Conservation (phyloP, 768 basidiomycete genomes). For the Dacryopinax spathularia region DNA sequence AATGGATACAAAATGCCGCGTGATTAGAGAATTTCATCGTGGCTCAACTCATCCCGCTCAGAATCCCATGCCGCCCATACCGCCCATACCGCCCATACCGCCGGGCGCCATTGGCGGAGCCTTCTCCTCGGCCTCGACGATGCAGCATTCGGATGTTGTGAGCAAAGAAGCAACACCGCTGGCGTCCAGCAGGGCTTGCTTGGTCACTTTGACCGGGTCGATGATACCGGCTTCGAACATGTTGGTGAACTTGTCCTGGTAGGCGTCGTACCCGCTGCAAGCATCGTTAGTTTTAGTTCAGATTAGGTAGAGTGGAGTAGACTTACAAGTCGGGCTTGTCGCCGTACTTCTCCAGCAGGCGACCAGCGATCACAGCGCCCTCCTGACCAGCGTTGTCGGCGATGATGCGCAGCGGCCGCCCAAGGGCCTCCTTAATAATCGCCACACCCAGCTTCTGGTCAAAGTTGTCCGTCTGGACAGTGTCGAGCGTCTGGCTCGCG, state of each 20-base stretch:
- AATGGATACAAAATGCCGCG: not conserved
- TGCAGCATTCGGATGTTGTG: constrained; percentile 83
- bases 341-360: constrained; percentile 56
- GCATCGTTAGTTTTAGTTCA: not conserved
- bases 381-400: constrained; percentile 91
- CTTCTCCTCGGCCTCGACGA: constrained; percentile 78
- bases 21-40: not conserved
- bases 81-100: constrained; percentile 29
- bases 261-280: constrained; percentile 69
- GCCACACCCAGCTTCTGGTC: constrained; percentile 92
- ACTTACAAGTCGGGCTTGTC: constrained; percentile 52
- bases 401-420: constrained; percentile 74
- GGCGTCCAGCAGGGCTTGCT: constrained; percentile 85
- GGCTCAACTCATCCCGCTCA: not conserved
- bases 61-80: constrained; percentile 33
- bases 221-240: constrained; percentile 92
- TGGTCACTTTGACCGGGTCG: constrained; percentile 90
- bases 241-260: constrained; percentile 82
- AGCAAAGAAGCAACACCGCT: constrained; percentile 84
- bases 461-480: constrained; percentile 73
- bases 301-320: not conserved
- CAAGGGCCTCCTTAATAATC: constrained; percentile 78
- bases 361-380: constrained; percentile 81
- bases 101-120: constrained; percentile 42
- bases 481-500: constrained; percentile 51